Base-by-base conservation (phyloP, 352 stramenopile genomes). In the Phytophthora nicotianae region DNA sequence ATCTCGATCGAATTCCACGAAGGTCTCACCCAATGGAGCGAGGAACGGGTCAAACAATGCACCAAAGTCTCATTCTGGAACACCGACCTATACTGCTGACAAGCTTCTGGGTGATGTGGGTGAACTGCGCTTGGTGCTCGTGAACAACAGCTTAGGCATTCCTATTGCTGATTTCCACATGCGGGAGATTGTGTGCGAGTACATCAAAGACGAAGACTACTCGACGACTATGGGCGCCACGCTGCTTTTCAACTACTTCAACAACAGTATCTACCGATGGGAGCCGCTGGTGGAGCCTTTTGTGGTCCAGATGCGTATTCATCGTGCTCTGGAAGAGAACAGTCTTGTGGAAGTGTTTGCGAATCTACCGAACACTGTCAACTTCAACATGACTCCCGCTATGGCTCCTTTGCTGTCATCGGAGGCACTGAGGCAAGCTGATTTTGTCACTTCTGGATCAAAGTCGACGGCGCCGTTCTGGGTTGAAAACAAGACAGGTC, bases 191-290 rank as follows among this genome's bases (percentile, higher is more conserved):
- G 86, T 92, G 50, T 96, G 88, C 55, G 83, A 96, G 70, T 94
- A 93, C 48, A 89, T 92, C 10, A 75, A 92, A 72, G 83, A 93
- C 46, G 83, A 95, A 59, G 85, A 91, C 35, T 93, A 83, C 52
- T 92, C 84, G 24, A 90, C 87, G 20, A 88, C 83, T 8, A 64
- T 93, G 40, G 88, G 88, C 13, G 84, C 80, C 5, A 93, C 90
- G 16, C 33, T 96, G 47, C 79, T 86, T 23, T 82, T 93, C 56
- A 93, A 94, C 58, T 96, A 94, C 58, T 96, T 96, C 68, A 96
- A 96, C 74, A 96, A 96, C 68, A 94, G 88, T 50, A 96, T 96
- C 56, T 96, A 96, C 50, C 81, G 86, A 49, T 96, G 88, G 88
- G 88, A 96, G 58, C 88, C 88, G 19, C 66, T 96, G 2, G 72